phyloP scores from a whole-genome alignment of 2,329 filamentous ascomycete genomes.

The Aspergillus japonicus region DNA sequence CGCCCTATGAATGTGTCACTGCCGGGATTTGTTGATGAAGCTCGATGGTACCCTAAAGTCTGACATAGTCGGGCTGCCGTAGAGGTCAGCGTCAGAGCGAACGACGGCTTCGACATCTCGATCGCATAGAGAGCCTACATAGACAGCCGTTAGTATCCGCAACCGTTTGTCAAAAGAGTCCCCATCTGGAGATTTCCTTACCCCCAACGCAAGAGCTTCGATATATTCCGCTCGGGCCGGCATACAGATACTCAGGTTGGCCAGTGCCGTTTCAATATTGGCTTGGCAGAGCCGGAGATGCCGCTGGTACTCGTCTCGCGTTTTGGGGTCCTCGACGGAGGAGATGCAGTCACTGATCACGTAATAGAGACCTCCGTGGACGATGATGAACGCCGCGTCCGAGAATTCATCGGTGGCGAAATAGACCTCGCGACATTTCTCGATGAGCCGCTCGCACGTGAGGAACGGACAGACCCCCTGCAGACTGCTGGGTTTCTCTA shows the following conservation, averaged over 20 bases:
- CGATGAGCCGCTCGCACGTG: conserved; percentile 32
- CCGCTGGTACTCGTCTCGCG: conserved; percentile 27
- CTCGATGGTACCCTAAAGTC: conserved; percentile 59
- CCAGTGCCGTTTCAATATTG: conserved; percentile 48
- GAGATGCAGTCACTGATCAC: conserved; percentile 36
- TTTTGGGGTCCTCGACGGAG: conserved; percentile 18
- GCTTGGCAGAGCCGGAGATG: conserved; percentile 39
- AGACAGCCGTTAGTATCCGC: conserved; percentile 5
- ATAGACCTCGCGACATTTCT: conserved; percentile 45
- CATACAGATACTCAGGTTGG: conserved; percentile 56
- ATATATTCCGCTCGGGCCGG: conserved; percentile 57
- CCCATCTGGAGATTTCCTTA: conserved; percentile 34
- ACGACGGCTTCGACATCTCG: conserved; percentile 60
- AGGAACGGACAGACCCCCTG: conserved; percentile 36
- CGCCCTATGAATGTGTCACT: conserved; percentile 30
- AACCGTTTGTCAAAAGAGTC: not conserved
- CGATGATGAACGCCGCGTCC: conserved; percentile 40
- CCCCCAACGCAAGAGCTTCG: conserved; percentile 59
- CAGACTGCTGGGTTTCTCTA: conserved; percentile 17
- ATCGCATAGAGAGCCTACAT: conserved; percentile 60
- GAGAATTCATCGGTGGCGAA: conserved; percentile 45
- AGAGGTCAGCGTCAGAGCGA: conserved; percentile 64
- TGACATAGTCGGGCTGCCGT: conserved; percentile 61
- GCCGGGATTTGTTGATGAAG: conserved; percentile 29
- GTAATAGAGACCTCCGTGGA: conserved; percentile 40